Conservation (phyloP, 164 flowering plant species). For the Vitis amurensis region DNA sequence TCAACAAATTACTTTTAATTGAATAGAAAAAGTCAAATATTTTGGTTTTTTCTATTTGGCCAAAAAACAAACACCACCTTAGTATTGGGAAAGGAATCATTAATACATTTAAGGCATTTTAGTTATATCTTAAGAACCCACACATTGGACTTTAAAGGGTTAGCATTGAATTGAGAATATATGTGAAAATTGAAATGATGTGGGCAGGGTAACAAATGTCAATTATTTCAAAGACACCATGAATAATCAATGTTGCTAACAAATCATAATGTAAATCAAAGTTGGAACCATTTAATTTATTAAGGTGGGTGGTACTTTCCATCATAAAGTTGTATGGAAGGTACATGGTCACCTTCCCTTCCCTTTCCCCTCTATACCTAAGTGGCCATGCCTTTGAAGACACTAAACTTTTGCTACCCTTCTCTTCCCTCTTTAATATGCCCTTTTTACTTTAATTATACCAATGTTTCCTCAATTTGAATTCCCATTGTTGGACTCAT, state of each 20-base stretch:
- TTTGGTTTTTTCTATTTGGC: too few species aligned
- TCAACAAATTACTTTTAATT: too few species aligned
- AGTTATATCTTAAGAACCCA: neutral
- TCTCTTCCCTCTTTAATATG: neutral
- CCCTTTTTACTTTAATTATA: neutral
- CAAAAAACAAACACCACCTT: too few species aligned
- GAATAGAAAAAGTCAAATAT: too few species aligned
- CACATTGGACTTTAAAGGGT: neutral
- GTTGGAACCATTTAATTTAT: slow-evolving; percentile 9
- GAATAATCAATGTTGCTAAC: slow-evolving; percentile 8
- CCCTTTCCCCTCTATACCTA: neutral
- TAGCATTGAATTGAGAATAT: too few species aligned
- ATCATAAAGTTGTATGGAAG: slow-evolving; percentile 14
- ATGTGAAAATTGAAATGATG: neutral
- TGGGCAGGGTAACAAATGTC: neutral
- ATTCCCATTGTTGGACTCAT: too few species aligned
- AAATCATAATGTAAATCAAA: neutral
- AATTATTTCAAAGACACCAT: slow-evolving; percentile 2
- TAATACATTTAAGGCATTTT: neutral
- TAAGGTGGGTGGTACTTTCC: slow-evolving; percentile 11
- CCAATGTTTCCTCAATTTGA: too few species aligned
- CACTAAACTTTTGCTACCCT: neutral
- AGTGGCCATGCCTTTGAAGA: neutral
- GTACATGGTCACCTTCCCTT: slow-evolving; percentile 1
- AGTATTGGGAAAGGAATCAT: too few species aligned